Percentiles rank a stretch among this genome's conserved stretches.
Conservation (phyloP, 2,329 filamentous ascomycete species). For the Thielaviopsis euricoi region DNA sequence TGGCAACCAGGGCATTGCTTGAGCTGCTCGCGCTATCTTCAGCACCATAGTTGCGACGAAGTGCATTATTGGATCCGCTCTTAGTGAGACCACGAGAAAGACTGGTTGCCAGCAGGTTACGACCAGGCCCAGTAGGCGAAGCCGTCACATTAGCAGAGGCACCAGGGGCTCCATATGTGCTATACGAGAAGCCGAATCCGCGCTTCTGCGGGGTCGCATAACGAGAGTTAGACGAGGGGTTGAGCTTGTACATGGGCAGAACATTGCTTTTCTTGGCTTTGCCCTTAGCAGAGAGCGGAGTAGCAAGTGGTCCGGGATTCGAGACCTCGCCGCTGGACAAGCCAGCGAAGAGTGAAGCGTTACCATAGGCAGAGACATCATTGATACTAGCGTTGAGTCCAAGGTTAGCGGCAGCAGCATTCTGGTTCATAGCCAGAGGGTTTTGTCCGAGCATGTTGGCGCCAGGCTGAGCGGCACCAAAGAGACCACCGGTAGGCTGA, state of each 20-base stretch:
- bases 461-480: conserved; percentile 23
- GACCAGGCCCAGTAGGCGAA: conserved; percentile 49
- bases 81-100: conserved; percentile 60
- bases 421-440: conserved; percentile 28
- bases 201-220: conserved; percentile 72
- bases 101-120: conserved; percentile 49
- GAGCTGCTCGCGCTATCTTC: conserved; percentile 38
- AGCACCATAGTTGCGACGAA: conserved; percentile 64
- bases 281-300: conserved; percentile 59
- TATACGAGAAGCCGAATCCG: conserved; percentile 86
- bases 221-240: conserved; percentile 62
- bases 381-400: conserved; percentile 62
- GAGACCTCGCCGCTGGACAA: conserved; percentile 43
- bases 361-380: conserved; percentile 80
- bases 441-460: conserved; percentile 32
- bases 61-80: conserved; percentile 74
- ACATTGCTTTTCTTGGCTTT: conserved; percentile 68
- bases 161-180: conserved; percentile 70
- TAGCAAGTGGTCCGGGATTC: conserved; percentile 81
- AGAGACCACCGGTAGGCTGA: conserved; percentile 30
- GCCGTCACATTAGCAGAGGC: conserved; percentile 46
- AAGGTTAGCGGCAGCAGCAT: conserved; percentile 28
- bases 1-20: neutral
- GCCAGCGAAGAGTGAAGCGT: conserved; percentile 67
- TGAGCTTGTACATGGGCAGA: conserved; percentile 74